Base-by-base conservation (phyloP, 257 asterid species). In the Capsicum baccatum region DNA sequence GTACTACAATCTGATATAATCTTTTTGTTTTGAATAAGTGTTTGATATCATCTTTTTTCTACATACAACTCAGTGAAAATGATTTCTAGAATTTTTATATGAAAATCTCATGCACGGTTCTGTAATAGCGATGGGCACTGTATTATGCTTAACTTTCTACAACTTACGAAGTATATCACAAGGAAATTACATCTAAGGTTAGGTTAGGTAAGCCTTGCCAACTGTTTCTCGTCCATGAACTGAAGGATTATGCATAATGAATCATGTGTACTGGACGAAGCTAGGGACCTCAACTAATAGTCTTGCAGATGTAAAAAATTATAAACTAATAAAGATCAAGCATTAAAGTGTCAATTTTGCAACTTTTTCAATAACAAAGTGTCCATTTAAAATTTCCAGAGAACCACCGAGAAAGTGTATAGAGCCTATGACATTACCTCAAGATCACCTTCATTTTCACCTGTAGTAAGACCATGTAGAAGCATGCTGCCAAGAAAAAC, bases 401-500 rank as follows among this genome's bases (percentile, higher is more conserved):
- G 81, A 76, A 76, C 63, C 26, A 76, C 19, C 9, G 5, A 76
- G 14, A 26, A 78, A 54, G 81, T 78, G 50, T 26, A 54, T 54
- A 78, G 14, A 76, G 54, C 48, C 42, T 33, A 76, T 21, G 48
- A 54, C 48, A 83, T 83, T 92, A 96, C 99, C 99, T 94, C 98
- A 86, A 96, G 94, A 90, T 94, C 97, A 59, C 99, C 98, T 83
- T 92, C 93, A 64, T 86, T 93, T 91, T 96, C 98, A 85, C 94
- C 89, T 88, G 88, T 74, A 81, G 92, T 90, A 82, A 96, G 94
- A 85, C 99, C 98, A 89, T 91, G 98, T 87, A 96, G 86, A 54
- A 96, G 95, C 98, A 96, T 92, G 88, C 99, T 96, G 98, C 93
- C 91, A 87, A 68, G 85, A 57, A 68, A 19, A 82, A 33, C 3